phyloP scores from a whole-genome alignment of 2,329 filamentous ascomycete genomes.

The Elsinoe ampelina region DNA sequence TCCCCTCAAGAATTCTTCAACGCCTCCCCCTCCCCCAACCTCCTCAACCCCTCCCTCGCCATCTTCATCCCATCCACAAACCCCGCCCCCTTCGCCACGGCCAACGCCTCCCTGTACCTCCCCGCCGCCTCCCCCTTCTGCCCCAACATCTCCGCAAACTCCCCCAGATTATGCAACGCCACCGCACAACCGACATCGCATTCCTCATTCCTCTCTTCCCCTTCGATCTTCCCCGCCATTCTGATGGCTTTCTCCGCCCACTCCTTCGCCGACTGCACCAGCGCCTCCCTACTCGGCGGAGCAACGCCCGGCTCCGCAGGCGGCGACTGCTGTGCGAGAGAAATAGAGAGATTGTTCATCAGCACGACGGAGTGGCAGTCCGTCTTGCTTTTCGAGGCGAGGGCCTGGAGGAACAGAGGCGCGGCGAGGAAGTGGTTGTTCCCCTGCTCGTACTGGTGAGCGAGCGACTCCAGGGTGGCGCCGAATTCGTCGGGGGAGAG shows the following conservation, averaged over 20 bases:
- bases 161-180: conserved; percentile 77
- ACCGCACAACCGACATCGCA: conserved; percentile 78
- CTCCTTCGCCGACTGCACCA: conserved; percentile 59
- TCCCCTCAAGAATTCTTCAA: background rate
- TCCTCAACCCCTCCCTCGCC: conserved; percentile 32
- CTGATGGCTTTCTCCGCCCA: conserved; percentile 73
- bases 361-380: conserved; percentile 72
- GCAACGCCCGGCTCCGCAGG: conserved; percentile 26
- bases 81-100: conserved; percentile 43
- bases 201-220: conserved; percentile 60
- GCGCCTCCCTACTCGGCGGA: conserved; percentile 42
- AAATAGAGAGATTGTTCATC: conserved; percentile 75
- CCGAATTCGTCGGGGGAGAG: conserved; percentile 62
- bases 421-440: conserved; percentile 72
- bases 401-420: conserved; percentile 76
- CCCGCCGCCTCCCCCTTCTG: conserved; percentile 54
- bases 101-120: conserved; percentile 60
- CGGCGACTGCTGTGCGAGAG: conserved; percentile 57
- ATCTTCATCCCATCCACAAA: conserved; percentile 38
- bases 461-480: conserved; percentile 67
- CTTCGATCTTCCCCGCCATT: conserved; percentile 55
- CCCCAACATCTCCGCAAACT: conserved; percentile 69
- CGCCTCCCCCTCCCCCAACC: conserved; percentile 20
- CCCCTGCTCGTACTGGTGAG: conserved; percentile 62
- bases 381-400: conserved; percentile 54